Evolutionary conservation across 352 stramenopile species (phyloP).

Genomic region (Globisporangium megalacanthum): DNA sequence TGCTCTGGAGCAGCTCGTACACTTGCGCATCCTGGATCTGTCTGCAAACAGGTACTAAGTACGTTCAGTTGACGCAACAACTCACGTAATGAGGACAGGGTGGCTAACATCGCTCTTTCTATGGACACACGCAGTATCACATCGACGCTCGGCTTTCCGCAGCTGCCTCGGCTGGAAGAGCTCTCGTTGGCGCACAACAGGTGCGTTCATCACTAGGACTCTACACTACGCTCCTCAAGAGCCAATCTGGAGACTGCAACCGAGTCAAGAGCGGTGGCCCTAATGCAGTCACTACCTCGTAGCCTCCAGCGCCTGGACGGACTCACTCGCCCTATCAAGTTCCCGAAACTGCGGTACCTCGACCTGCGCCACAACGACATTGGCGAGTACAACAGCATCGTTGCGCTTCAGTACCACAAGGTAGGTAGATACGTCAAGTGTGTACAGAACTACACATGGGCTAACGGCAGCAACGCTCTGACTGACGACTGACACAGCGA

Average conservation of each 20-base stretch:
- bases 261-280: no score
- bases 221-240: no score
- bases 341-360: slow-evolving; percentile 63
- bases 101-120: not conserved
- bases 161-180: slow-evolving; percentile 57
- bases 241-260: no score
- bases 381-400: slow-evolving; percentile 25
- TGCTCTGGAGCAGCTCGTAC: slow-evolving; percentile 51
- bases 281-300: not conserved
- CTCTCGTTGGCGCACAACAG: slow-evolving; percentile 73
- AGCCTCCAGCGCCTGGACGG: slow-evolving; percentile 52
- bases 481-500: slow-evolving; percentile 18
- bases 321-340: slow-evolving; percentile 56
- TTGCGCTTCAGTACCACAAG: slow-evolving; percentile 46
- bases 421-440: slow-evolving; percentile 14
- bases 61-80: not conserved
- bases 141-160: slow-evolving; percentile 51
- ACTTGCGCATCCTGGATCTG: slow-evolving; percentile 65
- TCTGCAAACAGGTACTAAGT: slow-evolving; percentile 74
- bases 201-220: slow-evolving; percentile 13
- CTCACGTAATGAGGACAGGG: no score
- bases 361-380: slow-evolving; percentile 70
- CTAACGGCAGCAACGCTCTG: not conserved
- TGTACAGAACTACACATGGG: not conserved
- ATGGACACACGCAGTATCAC: slow-evolving; percentile 26